phyloP scores from a whole-genome alignment of 1,284 basidiomycete genomes.

The Neolentinus lepideus region DNA sequence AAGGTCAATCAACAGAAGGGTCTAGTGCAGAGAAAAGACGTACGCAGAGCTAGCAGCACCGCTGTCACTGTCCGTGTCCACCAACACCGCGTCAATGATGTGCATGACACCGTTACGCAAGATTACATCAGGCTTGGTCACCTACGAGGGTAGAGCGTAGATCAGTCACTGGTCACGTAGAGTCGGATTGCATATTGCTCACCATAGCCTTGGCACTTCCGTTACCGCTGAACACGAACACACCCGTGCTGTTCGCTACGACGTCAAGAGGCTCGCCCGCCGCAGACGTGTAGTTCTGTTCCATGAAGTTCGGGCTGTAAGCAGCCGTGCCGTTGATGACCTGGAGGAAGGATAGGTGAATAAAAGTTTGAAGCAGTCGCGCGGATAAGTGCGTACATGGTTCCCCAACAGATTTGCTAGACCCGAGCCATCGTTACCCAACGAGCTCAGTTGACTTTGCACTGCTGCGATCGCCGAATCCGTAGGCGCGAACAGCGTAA shows the following conservation, averaged over 20 bases:
- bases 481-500: conserved; percentile 67
- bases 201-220: conserved; percentile 32
- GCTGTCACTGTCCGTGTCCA: conserved; percentile 43
- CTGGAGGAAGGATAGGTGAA: conserved; percentile 21
- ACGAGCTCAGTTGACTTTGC: conserved; percentile 21
- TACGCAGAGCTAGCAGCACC: conserved; percentile 53
- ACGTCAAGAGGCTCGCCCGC: conserved; percentile 53
- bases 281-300: conserved; percentile 42
- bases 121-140: conserved; percentile 49
- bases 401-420: conserved; percentile 46
- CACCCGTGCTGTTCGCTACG: conserved; percentile 50
- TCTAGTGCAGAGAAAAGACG: conserved; percentile 12
- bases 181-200: too few relatives aligned
- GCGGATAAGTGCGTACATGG: conserved; percentile 43
- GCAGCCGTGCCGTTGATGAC: conserved; percentile 62
- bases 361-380: conserved; percentile 3
- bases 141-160: conserved; percentile 29
- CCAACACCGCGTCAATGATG: conserved; percentile 56
- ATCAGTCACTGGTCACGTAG: too few relatives aligned
- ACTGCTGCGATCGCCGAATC: conserved; percentile 40
- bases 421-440: conserved; percentile 39
- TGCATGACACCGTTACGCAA: conserved; percentile 70
- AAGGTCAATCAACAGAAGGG: not conserved
- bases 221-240: conserved; percentile 49
- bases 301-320: conserved; percentile 49